phyloP scores from a whole-genome alignment of 495 filamentous ascomycete species.

The Penicillium canariense region DNA sequence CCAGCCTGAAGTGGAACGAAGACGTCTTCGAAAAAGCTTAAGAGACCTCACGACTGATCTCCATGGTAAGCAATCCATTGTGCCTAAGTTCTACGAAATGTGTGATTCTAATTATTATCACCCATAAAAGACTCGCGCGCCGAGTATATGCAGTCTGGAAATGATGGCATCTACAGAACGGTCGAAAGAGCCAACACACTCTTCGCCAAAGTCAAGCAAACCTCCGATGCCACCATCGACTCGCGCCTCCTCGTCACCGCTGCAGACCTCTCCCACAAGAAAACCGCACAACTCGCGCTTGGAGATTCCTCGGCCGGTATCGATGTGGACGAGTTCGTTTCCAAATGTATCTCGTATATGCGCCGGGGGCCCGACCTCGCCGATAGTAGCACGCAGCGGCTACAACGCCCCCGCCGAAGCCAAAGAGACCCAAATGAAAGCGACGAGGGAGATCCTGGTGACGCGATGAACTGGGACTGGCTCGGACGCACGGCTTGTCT shows the following conservation, averaged over 20 bases:
- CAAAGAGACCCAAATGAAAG: constrained; percentile 48
- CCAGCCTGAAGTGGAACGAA: constrained; percentile 76
- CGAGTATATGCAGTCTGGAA: constrained; percentile 61
- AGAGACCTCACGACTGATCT: constrained; percentile 67
- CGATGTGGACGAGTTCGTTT: constrained; percentile 91
- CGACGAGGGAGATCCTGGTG: constrained; percentile 59
- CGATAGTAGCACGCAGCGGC: constrained; percentile 29
- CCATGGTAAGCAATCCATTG: too few species aligned
- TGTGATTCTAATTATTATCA: constrained; percentile 6
- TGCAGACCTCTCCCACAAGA: constrained; percentile 74
- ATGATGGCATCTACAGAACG: constrained; percentile 59
- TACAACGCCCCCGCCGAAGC: constrained; percentile 29
- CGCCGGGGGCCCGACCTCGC: constrained; percentile 45
- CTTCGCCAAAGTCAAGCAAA: constrained; percentile 76
- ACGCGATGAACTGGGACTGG: constrained; percentile 84
- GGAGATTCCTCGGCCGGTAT: constrained; percentile 70
- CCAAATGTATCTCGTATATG: constrained; percentile 90
- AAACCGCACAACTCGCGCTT: constrained; percentile 63
- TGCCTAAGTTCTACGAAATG: too few species aligned
- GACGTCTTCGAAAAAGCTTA: constrained; percentile 63
- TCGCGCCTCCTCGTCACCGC: constrained; percentile 75
- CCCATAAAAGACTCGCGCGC: constrained; percentile 56
- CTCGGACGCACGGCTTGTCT: constrained; percentile 75
- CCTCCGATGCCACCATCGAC: constrained; percentile 89
- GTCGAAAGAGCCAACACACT: constrained; percentile 62